A percentile compares a stretch with the other conserved stretches of the same genome.
These are phyloP conservation scores for Teunomyces lycoperdinae DNA, from an alignment of 805 yeast species.

Conservation along the genomic window DNA sequence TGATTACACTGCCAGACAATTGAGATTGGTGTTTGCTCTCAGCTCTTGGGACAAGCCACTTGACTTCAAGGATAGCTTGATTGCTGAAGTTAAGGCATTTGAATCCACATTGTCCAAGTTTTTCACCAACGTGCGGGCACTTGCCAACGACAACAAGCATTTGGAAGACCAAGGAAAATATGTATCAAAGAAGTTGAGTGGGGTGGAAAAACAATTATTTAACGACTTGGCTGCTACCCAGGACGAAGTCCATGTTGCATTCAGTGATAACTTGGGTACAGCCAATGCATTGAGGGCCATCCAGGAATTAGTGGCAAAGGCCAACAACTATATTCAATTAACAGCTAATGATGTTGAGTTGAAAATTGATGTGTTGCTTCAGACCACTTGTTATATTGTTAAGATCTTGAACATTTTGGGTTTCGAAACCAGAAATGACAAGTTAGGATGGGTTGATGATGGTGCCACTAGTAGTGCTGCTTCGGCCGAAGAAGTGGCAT, in stretches of 20 bases:
- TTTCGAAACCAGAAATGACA: conserved; percentile 64
- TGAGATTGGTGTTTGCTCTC: conserved; percentile 86
- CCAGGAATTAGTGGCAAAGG: conserved; percentile 62
- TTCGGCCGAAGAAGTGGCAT: conserved; percentile 59
- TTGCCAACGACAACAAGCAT: conserved; percentile 62
- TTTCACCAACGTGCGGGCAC: conserved; percentile 83
- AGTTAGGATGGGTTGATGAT: conserved; percentile 74
- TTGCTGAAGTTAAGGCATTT: conserved; percentile 70
- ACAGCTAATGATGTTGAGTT: conserved; percentile 44
- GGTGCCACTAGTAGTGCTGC: conserved; percentile 16
- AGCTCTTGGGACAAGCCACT: conserved; percentile 91
- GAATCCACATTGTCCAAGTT: conserved; percentile 79
- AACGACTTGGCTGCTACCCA: conserved; percentile 51
- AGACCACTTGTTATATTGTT: conserved; percentile 66
- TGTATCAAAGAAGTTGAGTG: conserved; percentile 60
- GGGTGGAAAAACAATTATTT: conserved; percentile 54
- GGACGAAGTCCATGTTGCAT: conserved; percentile 64
- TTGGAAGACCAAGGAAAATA: conserved; percentile 43
- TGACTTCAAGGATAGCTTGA: conserved; percentile 82
- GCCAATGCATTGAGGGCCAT: conserved; percentile 68
- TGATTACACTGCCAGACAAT: conserved; percentile 71
- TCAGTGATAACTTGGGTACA: conserved; percentile 85
- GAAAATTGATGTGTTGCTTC: conserved; percentile 63
- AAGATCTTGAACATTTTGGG: conserved; percentile 73
- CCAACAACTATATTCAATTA: conserved; percentile 67